phyloP scores from a whole-genome alignment of 129 eudicot genomes.

The Dittrichia graveolens region DNA sequence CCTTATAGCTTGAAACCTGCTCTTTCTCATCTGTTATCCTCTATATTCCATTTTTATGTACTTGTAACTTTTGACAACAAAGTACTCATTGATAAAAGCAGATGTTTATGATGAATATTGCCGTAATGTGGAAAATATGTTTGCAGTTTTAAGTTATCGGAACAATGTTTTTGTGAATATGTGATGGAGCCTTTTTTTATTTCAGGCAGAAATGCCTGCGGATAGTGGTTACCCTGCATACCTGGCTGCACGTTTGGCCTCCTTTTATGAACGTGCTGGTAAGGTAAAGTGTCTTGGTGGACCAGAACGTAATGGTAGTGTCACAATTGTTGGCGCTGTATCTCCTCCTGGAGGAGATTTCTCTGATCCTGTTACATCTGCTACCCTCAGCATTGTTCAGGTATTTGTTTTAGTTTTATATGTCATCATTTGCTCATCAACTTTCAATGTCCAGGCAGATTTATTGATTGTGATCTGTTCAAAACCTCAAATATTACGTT shows the following conservation, averaged over 20 bases:
- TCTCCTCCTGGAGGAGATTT: constrained; percentile 99
- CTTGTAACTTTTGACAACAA: neutral
- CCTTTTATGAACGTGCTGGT: constrained; percentile 76
- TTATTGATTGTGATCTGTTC: too few relatives aligned
- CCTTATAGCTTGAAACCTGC: too few relatives aligned
- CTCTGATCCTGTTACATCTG: constrained; percentile 96
- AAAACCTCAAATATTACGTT: neutral
- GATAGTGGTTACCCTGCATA: constrained; percentile 93
- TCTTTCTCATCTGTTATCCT: neutral
- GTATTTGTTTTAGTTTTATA: constrained; percentile 76
- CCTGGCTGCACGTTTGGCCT: too few relatives aligned
- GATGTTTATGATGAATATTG: neutral
- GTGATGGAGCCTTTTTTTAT: too few relatives aligned
- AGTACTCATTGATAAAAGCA: neutral
- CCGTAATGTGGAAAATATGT: too few relatives aligned
- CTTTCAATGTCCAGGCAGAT: constrained; percentile 90
- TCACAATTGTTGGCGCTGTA: constrained; percentile 93
- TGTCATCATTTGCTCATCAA: constrained; percentile 81
- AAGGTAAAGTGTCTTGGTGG: constrained; percentile 96
- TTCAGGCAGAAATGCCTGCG: constrained; percentile 96
- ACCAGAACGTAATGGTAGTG: constrained; percentile 91
- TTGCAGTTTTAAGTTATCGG: too few relatives aligned
- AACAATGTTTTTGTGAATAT: too few relatives aligned
- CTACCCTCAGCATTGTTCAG: constrained; percentile 94
- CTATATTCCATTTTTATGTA: neutral